phyloP scores from a whole-genome alignment of 1,284 basidiomycete genomes.

The Sanghuangporus weigelae region DNA sequence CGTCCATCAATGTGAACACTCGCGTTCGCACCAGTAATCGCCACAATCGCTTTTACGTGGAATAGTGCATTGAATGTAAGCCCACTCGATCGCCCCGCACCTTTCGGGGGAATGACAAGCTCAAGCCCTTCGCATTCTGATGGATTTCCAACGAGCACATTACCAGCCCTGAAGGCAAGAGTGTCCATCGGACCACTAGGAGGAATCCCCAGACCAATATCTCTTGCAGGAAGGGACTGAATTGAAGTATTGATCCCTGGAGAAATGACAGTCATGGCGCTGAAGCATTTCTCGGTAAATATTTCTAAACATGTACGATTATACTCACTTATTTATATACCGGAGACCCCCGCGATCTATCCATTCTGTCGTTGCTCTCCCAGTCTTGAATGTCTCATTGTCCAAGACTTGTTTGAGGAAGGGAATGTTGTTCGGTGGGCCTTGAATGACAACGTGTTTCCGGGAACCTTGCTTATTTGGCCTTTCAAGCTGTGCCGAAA shows the following conservation, averaged over 20 bases:
- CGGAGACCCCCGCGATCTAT: constrained; percentile 39
- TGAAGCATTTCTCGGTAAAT: constrained; percentile 25
- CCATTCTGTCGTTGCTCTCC: constrained; percentile 51
- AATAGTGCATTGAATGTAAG: constrained; percentile 39
- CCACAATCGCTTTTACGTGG: constrained; percentile 44
- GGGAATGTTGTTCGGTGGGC: constrained; percentile 53
- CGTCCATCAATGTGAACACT: constrained; percentile 39
- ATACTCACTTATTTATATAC: constrained; percentile 38
- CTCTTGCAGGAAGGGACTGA: constrained; percentile 61
- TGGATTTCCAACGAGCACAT: constrained; percentile 56
- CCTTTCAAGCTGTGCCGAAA: constrained; percentile 20
- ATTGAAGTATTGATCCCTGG: constrained; percentile 57
- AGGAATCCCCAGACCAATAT: constrained; percentile 56
- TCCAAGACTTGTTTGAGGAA: constrained; percentile 44
- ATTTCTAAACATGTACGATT: neutral
- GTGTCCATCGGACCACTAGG: constrained; percentile 65
- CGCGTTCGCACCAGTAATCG: constrained; percentile 51
- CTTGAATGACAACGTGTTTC: constrained; percentile 24
- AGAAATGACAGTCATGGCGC: constrained; percentile 51
- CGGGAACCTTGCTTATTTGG: neutral
- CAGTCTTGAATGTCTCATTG: constrained; percentile 37
- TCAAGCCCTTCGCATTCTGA: constrained; percentile 54
- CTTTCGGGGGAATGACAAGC: constrained; percentile 37
- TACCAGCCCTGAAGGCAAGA: constrained; percentile 54
- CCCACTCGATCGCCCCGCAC: neutral